A percentile compares a stretch with the other conserved stretches of the same genome.
Conservation (phyloP, 139 green algal genomes). For the Pseudopediastrum boryanum region DNA sequence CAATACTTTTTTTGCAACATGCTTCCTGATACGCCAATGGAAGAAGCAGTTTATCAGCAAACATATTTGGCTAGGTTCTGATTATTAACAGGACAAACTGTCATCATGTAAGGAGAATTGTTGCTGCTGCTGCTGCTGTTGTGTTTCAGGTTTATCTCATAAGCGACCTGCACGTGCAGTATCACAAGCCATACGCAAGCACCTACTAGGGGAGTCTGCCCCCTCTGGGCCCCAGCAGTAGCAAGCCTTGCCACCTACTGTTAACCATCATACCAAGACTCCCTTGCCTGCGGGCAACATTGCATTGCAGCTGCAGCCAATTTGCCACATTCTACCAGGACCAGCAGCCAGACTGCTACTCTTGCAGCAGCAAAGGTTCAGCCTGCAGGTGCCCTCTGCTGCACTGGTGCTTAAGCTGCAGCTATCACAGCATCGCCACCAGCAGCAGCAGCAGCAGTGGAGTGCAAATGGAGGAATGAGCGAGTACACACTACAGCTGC, state of each 20-base stretch:
- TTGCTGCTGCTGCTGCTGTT: background rate
- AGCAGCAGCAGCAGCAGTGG: no score
- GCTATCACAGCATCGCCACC: no score
- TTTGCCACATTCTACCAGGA: background rate
- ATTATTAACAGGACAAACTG: background rate
- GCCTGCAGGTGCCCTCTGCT: no score
- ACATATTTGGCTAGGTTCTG: background rate
- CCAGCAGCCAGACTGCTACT: no score
- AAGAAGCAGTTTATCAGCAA: background rate
- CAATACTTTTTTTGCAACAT: background rate
- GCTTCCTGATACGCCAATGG: background rate
- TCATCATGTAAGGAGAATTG: no score
- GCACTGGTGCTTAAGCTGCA: no score
- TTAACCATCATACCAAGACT: background rate
- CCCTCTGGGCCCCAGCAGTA: background rate
- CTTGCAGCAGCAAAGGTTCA: no score
- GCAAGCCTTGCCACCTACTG: background rate
- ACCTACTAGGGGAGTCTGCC: constrained; percentile 14
- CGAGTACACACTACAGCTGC: no score
- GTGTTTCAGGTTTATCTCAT: background rate
- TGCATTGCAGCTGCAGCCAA: background rate
- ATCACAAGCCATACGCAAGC: constrained; percentile 9
- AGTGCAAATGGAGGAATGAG: no score
- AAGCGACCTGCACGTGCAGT: constrained; percentile 17
- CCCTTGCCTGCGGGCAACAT: background rate